These are phyloP conservation scores for Penicillium ucsense DNA, from an alignment of 495 filamentous ascomycete genomes.

Conservation along the genomic window DNA sequence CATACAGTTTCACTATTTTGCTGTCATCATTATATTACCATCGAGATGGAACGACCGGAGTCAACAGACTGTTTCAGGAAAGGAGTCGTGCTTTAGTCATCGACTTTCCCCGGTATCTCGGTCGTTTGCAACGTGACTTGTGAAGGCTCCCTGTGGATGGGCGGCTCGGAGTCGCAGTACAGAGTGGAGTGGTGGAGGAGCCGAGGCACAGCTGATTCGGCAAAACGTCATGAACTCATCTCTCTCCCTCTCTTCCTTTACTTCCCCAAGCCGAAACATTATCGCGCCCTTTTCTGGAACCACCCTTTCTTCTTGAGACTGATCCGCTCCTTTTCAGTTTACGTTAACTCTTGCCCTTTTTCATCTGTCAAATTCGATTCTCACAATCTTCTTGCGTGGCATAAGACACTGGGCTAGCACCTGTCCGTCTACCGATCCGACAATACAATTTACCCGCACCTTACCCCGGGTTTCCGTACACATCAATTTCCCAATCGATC, in stretches of 20 bases:
- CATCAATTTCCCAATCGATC: neutral
- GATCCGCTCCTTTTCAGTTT: constrained; percentile 6
- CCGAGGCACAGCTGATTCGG: constrained; percentile 34
- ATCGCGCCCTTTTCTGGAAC: constrained; percentile 14
- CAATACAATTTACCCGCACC: too few species aligned
- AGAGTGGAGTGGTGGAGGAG: constrained; percentile 14
- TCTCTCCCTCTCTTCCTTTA: constrained; percentile 9
- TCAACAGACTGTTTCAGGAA: neutral
- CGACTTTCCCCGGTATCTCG: too few species aligned
- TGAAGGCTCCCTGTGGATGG: neutral
- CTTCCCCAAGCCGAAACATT: constrained; percentile 25
- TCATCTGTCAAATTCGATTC: neutral
- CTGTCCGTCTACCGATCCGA: too few species aligned
- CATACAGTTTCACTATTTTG: too few species aligned
- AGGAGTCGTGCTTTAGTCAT: neutral
- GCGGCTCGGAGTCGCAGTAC: constrained; percentile 7
- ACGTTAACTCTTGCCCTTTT: neutral
- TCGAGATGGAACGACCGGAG: neutral
- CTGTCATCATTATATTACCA: too few species aligned
- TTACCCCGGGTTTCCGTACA: neutral
- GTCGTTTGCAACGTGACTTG: too few species aligned
- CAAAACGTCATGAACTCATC: constrained; percentile 39
- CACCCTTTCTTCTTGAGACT: constrained; percentile 5
- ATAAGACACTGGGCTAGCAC: neutral
- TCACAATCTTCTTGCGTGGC: neutral